Evolutionary conservation across 2,329 filamentous ascomycete species (phyloP), one percentile per base, ranked within the genome.

Genomic region (Davidsoniella australis): DNA sequence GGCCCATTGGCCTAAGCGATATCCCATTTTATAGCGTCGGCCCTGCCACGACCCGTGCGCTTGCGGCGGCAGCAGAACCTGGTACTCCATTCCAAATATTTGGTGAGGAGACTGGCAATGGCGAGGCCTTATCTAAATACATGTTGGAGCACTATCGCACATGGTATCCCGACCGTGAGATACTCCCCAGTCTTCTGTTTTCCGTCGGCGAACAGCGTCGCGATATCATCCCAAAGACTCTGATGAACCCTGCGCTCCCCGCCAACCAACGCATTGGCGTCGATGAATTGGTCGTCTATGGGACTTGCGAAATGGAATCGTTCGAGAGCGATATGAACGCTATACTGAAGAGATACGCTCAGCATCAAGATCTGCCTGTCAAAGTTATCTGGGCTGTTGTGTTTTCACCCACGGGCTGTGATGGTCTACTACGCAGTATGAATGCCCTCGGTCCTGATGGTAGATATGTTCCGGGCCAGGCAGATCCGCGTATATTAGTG

Each of bases 201-300:
- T 73, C 93, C 12, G 87, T 94, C 0, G 91, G 91, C 17, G 89
- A 95, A 61, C 84, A 88, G 60, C 75, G 87, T 49, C 70, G 91
- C 41, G 91, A 96, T 61, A 78, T 94, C 55, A 94, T 98, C 55
- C 88, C 91, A 1, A 84, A 75, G 57, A 85, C 76, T 1, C 67
- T 96, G 37, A 83, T 79, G 69, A 72, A 75, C 38, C 59, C 67
- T 0, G 57, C 60, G 0, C 64, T 87, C 7, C 62, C 71, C 0
- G 55, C 60, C 0, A 59, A 67, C 12, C 62, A 64, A 47, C 68
- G 74, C 45, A 82, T 91, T 18, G 63, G 63, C 6, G 82, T 96
- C 1, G 74, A 82, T 37, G 88, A 96, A 63, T 60, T 86, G 6
- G 78, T 89, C 2, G 80, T 95, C 10, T 98, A 98, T 60, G 82